Percentiles rank a stretch among this genome's conserved stretches.
phyloP scores from a whole-genome alignment of 225 moss, liverwort and hornwort genomes.

The Ulota crispa region DNA sequence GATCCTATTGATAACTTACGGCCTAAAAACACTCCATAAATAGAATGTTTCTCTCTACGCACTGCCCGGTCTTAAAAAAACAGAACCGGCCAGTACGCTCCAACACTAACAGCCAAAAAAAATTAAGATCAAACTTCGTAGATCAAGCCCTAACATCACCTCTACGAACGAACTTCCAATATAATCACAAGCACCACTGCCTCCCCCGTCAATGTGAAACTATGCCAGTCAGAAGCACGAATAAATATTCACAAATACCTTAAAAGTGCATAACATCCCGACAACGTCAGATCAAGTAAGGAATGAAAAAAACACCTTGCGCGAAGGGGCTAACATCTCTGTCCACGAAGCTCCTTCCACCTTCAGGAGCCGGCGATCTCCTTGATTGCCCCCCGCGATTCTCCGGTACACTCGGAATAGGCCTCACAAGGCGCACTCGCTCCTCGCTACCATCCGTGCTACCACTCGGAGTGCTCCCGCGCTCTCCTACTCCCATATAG shows the following conservation, averaged over 20 bases:
- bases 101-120: background rate
- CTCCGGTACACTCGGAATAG: conserved; percentile 39
- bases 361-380: conserved; percentile 26
- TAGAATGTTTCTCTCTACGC: background rate
- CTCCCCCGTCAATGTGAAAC: conserved; percentile 9
- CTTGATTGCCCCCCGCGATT: conserved; percentile 29
- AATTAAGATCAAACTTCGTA: background rate
- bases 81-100: background rate
- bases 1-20: background rate
- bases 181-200: background rate
- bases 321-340: conserved; percentile 21
- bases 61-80: background rate
- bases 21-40: background rate
- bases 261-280: background rate
- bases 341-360: background rate
- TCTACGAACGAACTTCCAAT: background rate
- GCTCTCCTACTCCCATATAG: conserved; percentile 41
- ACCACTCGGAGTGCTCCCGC: conserved; percentile 16
- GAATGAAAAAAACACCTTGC: conserved; percentile 8
- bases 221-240: background rate
- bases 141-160: conserved; percentile 14
- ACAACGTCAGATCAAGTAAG: background rate
- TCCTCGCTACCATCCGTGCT: conserved; percentile 25
- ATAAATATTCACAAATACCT: background rate
- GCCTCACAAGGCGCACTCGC: conserved; percentile 42